Base-by-base conservation (phyloP, 306 rosid genomes). In the Senna siamea region DNA sequence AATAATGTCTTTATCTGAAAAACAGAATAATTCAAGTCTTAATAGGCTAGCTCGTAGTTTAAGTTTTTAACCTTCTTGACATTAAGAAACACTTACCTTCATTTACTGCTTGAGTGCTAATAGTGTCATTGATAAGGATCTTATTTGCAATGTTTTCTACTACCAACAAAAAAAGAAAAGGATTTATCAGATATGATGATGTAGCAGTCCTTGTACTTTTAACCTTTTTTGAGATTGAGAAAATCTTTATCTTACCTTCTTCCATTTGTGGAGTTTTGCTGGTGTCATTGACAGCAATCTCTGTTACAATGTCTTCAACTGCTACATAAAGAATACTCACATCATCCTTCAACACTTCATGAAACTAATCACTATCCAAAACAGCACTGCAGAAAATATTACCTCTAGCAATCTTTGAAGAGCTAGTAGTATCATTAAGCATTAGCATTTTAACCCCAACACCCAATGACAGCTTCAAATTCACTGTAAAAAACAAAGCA, bases 401-500 rank as follows among this genome's bases (percentile, higher is more conserved):
- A 72, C 94, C 85, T 81, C 66, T 48, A 66, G 70, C 66, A 20
- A 72, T 73, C 15, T 77, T 53, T 67, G 73, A 74, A 62, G 83
- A 77, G 74, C 54, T 70, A 17, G 71, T 19, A 15, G 84, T 67
- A 56, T 84, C 90, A 58, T 79, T 81, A 69, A 90, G 23, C 76
- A 86, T 81, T 71, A 80, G 64, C 91, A 89, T 79, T 83, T 82
- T 85, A 75, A 75, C 66, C 30, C 88, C 82, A 60, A 52, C 79
- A 50, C 79, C 82, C 28, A 84, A 56, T 20, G 85, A 81, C 76
- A 76, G 66, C 83, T 57, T 83, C 81, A 87, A 74, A 47, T 84
- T 89, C 88, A 85, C 98, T 93, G 83, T 44, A 32, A 20, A 74
- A 72, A 48, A 37, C 40, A 51, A 61, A 75, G 12, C 44, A 73